These are phyloP conservation scores for Elongisporangium senticosum DNA, from an alignment of 352 stramenopile genomes.

Conservation along the genomic window DNA sequence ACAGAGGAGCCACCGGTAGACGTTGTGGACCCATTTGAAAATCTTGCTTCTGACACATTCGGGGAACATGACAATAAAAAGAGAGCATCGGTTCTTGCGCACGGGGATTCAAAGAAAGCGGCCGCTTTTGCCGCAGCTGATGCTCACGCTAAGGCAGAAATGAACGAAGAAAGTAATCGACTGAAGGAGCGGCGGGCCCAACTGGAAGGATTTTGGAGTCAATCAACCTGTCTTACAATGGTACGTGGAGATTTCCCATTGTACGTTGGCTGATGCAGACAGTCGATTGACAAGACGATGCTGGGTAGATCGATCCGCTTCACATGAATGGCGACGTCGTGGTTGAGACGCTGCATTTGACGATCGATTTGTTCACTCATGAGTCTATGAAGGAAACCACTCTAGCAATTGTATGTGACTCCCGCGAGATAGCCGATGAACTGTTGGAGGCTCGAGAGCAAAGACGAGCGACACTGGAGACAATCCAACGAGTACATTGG, in stretches of 20 bases:
- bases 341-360: conserved; percentile 30
- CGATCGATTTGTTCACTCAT: conserved; percentile 23
- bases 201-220: conserved; percentile 12
- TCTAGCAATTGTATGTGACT: conserved; percentile 13
- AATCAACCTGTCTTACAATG: conserved; percentile 7
- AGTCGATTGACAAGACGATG: not conserved
- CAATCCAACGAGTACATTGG: conserved; percentile 26
- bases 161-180: conserved; percentile 2
- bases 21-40: not conserved
- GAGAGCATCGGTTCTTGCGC: not conserved
- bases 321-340: conserved; percentile 29
- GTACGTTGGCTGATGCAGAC: not conserved
- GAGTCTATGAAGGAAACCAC: conserved; percentile 9
- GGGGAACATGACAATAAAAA: conserved; percentile 2
- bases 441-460: conserved; percentile 12
- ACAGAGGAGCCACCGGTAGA: not conserved
- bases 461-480: conserved; percentile 17
- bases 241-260: conserved; percentile 1
- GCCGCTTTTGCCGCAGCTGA: conserved; percentile 1
- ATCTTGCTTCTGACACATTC: not conserved
- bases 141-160: not conserved
- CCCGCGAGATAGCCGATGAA: conserved; percentile 12
- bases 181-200: conserved; percentile 3
- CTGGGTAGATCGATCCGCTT: conserved; percentile 15
- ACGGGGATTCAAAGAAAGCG: conserved; percentile 7